Base-by-base conservation (phyloP, 1,284 basidiomycete species). In the Irpex lacteus region DNA sequence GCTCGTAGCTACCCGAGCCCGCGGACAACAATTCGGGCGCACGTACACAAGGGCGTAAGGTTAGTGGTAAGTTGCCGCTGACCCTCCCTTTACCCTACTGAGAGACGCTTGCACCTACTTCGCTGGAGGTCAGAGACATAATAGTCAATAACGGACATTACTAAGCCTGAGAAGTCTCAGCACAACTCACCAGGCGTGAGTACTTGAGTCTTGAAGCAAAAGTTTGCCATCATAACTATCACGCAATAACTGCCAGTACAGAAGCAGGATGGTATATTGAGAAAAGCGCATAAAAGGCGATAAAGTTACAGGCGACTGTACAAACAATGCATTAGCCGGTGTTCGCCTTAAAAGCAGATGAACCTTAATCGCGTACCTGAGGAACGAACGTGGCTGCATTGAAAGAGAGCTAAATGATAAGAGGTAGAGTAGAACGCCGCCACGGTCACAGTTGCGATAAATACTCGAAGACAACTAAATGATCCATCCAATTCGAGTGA, bases 311-410 rank as follows among this genome's bases (percentile, higher is more conserved):
- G 37, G 54, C 54, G 26, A 56, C 54, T 56, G 21, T 36, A 21
- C 50, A 56, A 34, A 9, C 3, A 15, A 36, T 15, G 19, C 26
- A 26, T 36, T 15, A 56, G 34, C 34, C 26, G 34, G 50, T 26
- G 21, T 15, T 18, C 11, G 11, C 13, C 15, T 18, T 26, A 34
- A 15, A 15, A 11, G 2, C 7, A 34, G 13, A 15, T 19, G 21
- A 15, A 9, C 11, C 9, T 26, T 13, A 11, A 36, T 7, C 11
- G 26, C 54, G 9, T 15, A 56, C 54, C 54, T 56, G 34, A 56
- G 54, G 26, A 34, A 56, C 54, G 54, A 56, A 56, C 34, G 32
- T 56, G 54, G 54, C 34, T 56, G n/a, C 54, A 56, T 34, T n/a
- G 50, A 52, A 52, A 13, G 50, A 44, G 40, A 44, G 11, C 11